Base-by-base conservation (phyloP, 106 monocot species). In the Iris macrosiphon region DNA sequence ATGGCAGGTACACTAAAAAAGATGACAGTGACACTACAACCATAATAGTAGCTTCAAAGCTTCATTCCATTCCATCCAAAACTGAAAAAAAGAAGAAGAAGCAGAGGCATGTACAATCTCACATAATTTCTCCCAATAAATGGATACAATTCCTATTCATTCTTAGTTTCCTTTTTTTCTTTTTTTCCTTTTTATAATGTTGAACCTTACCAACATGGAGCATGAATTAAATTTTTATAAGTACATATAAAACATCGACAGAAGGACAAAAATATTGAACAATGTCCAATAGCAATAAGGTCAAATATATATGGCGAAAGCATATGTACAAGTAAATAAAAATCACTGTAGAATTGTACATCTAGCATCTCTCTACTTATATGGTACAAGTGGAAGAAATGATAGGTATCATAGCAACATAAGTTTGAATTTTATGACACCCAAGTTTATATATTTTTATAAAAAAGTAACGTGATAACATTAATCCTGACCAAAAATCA, bases 1-100 rank as follows among this genome's bases (percentile, higher is more conserved):
- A 68, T 63, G 60, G 27, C 52, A 68, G 68, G 70, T 69, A 75
- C 75, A 75, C 47, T 68, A 22, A 49, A 75, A 68, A 69, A 56
- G 42, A 35, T 62, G 68, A 68, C 48, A 33, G 54, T 63, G 68
- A 75, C 68, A 68, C 57, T 75, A 57, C 50, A 75, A 56, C 50
- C 62, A 49, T 45, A 49, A 57, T 40, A 58, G 52, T 61, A 54
- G 40, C 15, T 59, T 41, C 59, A 59, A 45, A 18, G 22, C 32
- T 24, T 35, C 49, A 23, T 59, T 40, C 47, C 37, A 45, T 43
- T 41, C 17, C 20, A 45, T 61, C 41, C 14, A 11, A 47, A 13
- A 21, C 1, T 19, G 29, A 45, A 22, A 45, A 4, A 45, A 20
- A 4, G 1, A 45, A 45, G 22, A 3, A 20, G 17, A 29, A 29